These are phyloP conservation scores for Coniferiporia weirii DNA, from an alignment of 1,284 basidiomycete genomes.

Conservation along the genomic window DNA sequence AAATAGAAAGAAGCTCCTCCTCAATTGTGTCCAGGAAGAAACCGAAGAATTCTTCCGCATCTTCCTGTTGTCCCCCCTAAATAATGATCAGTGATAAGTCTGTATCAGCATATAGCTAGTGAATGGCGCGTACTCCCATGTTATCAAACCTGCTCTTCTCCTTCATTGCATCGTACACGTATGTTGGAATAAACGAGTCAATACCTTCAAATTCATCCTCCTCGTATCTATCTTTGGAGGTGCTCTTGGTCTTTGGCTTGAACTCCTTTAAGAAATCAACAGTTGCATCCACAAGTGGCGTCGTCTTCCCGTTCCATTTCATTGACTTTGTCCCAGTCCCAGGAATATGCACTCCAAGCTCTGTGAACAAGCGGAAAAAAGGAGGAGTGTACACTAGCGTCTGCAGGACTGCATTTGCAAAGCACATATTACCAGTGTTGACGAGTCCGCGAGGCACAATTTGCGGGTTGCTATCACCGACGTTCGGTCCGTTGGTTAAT, in stretches of 20 bases:
- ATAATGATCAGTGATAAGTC: slow-evolving; percentile 1
- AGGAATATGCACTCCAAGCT: slow-evolving; percentile 54
- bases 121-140: slow-evolving; percentile 66
- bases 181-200: slow-evolving; percentile 82
- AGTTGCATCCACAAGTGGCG: slow-evolving; percentile 80
- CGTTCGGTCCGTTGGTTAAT: slow-evolving; percentile 44
- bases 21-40: slow-evolving; percentile 95
- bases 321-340: slow-evolving; percentile 28
- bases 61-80: slow-evolving; percentile 91
- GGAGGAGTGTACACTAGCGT: slow-evolving; percentile 85
- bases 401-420: slow-evolving; percentile 93
- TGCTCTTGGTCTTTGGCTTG: slow-evolving; percentile 35
- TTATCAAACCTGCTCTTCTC: slow-evolving; percentile 91
- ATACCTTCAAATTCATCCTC: slow-evolving; percentile 36
- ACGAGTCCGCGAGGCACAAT: slow-evolving; percentile 79
- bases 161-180: slow-evolving; percentile 95
- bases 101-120: slow-evolving; percentile 7
- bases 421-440: slow-evolving; percentile 97
- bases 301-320: slow-evolving; percentile 43
- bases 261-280: slow-evolving; percentile 85
- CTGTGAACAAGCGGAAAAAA: slow-evolving; percentile 77
- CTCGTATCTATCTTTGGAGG: slow-evolving; percentile 32
- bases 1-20: slow-evolving; percentile 79
- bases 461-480: slow-evolving; percentile 30
- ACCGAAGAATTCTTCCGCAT: slow-evolving; percentile 98